These are phyloP conservation scores for Antitrichia curtipendula DNA, from an alignment of 225 moss, liverwort and hornwort species.

Conservation along the genomic window DNA sequence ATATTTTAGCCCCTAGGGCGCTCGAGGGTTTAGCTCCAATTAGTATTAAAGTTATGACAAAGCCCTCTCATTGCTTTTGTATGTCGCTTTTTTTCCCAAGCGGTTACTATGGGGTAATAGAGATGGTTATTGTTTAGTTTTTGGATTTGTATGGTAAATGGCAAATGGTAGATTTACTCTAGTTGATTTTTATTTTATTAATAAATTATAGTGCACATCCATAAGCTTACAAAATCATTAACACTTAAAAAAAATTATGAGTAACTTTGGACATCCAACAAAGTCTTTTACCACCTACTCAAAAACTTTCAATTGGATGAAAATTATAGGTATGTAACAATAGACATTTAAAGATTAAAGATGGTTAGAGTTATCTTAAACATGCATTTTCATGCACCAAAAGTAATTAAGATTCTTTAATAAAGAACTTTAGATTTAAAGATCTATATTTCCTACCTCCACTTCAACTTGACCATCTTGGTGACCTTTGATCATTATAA, in stretches of 20 bases:
- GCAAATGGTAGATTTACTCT: no score
- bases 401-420: not conserved
- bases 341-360: not conserved
- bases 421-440: not conserved
- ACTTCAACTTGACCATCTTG: not conserved
- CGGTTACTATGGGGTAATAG: no score
- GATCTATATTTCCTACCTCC: not conserved
- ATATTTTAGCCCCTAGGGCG: no score
- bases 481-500: not conserved
- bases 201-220: not conserved
- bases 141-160: no score
- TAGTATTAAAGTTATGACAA: no score
- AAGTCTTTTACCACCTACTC: not conserved
- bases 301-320: not conserved
- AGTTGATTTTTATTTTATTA: not conserved
- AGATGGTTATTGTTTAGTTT: no score
- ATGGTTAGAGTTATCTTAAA: fast-evolving
- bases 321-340: not conserved
- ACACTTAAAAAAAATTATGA: no score
- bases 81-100: no score
- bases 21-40: no score
- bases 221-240: not conserved
- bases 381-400: not conserved
- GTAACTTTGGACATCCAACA: not conserved
- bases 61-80: no score